Evolutionary conservation across 2,329 filamentous ascomycete genomes (phyloP).

Genomic region (Pseudogymnoascus sp.): DNA sequence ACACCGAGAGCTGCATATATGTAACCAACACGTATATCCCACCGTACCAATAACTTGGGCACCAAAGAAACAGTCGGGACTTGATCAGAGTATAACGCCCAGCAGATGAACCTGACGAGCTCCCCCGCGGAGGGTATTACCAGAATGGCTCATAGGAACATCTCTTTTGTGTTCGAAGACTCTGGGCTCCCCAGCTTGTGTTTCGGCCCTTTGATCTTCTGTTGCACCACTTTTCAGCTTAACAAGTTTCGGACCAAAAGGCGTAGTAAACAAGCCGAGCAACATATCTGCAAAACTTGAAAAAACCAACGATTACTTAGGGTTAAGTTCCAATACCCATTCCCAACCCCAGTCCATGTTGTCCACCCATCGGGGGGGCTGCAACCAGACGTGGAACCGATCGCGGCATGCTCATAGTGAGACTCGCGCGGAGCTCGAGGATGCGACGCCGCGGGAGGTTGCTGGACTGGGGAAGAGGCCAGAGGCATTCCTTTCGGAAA

Average conservation of each 20-base stretch:
- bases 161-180: constrained; percentile 44
- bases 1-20: constrained; percentile 4
- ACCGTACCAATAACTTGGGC: constrained; percentile 27
- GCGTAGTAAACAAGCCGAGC: constrained; percentile 54
- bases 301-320: constrained; percentile 70
- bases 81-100: constrained; percentile 58
- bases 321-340: constrained; percentile 89
- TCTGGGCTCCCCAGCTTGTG: constrained; percentile 49
- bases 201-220: constrained; percentile 44
- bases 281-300: constrained; percentile 63
- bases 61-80: constrained; percentile 46
- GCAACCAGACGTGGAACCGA: constrained; percentile 34
- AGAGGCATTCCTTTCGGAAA: constrained; percentile 61
- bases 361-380: constrained; percentile 28
- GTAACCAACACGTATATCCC: constrained; percentile 19
- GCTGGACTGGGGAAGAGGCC: constrained; percentile 30
- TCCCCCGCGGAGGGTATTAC: constrained; percentile 68
- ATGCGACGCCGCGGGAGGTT: constrained; percentile 39
- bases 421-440: constrained; percentile 53
- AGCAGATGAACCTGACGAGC: constrained; percentile 66
- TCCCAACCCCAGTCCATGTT: constrained; percentile 31
- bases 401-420: constrained; percentile 39
- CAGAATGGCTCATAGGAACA: constrained; percentile 65
- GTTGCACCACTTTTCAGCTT: constrained; percentile 39
- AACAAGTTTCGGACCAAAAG: constrained; percentile 20